phyloP scores from a whole-genome alignment of 106 monocot species.

The Dendrobium huoshanense region DNA sequence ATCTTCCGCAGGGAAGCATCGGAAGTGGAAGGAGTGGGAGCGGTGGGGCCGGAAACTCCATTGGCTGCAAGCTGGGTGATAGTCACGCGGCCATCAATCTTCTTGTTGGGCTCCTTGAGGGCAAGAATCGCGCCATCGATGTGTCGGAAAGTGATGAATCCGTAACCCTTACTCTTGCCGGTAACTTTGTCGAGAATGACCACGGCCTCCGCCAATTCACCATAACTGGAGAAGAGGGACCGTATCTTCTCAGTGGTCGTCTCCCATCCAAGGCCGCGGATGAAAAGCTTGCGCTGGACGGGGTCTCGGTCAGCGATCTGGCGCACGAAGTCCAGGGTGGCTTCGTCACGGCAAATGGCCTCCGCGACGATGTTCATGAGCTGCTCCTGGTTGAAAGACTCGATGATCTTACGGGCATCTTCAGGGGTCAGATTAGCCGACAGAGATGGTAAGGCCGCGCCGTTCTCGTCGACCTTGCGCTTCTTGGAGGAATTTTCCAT shows the following conservation, averaged over 20 bases:
- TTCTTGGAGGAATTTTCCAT: slow-evolving; percentile 80
- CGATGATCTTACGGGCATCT: slow-evolving; percentile 53
- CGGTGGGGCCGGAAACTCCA: slow-evolving; percentile 22
- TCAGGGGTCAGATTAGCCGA: slow-evolving; percentile 29
- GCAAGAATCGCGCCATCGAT: slow-evolving; percentile 67
- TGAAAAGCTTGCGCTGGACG: slow-evolving; percentile 78
- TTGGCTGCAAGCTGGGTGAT: slow-evolving; percentile 67
- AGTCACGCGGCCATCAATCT: slow-evolving; percentile 83
- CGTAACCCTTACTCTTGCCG: slow-evolving; percentile 80
- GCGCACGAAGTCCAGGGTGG: slow-evolving; percentile 44
- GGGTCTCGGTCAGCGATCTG: slow-evolving; percentile 46
- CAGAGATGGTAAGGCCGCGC: slow-evolving; percentile 12
- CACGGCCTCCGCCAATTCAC: slow-evolving; percentile 73
- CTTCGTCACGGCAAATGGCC: slow-evolving; percentile 27
- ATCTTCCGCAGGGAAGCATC: slow-evolving; percentile 50
- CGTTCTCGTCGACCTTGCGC: slow-evolving; percentile 81
- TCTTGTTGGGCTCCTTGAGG: slow-evolving; percentile 78
- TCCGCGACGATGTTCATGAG: slow-evolving; percentile 52
- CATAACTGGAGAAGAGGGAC: slow-evolving; percentile 62
- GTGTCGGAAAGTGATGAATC: slow-evolving; percentile 77
- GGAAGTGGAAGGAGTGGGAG: background rate
- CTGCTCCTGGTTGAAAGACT: slow-evolving; percentile 52
- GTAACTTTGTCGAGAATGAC: slow-evolving; percentile 75
- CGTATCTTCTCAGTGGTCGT: slow-evolving; percentile 69
- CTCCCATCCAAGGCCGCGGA: slow-evolving; percentile 92